Base-by-base conservation (phyloP, 257 asterid species). In the Parsonsia alboflavescens region DNA sequence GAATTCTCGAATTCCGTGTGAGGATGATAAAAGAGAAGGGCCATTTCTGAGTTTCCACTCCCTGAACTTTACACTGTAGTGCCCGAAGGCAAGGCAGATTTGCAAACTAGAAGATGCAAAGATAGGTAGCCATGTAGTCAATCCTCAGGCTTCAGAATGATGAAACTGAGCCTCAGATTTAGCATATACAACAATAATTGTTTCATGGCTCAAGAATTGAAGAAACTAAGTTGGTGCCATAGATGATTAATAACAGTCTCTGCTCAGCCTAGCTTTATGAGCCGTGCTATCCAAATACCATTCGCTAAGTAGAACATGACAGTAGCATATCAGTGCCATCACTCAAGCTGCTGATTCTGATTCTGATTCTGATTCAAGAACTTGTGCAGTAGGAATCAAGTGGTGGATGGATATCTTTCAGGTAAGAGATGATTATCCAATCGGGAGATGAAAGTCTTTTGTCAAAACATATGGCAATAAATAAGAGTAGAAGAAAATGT, bases 21-120 rank as follows among this genome's bases (percentile, higher is more conserved):
- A 21, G 64, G 78, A 79, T 54, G 76, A 74, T 8, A 80, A 73
- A 49, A 85, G 80, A 74, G 84, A 72, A 80, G 86, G 75, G 63
- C 79, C 84, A 50, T 68, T 67, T 33, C 78, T 93, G 82, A 83
- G 83, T 78, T 91, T 93, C 76, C 98, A 89, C 78, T 85, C 97
- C 46, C 83, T 93, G 56, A 93, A 87, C 75, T 93, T 91, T 78
- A 82, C 93, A 33, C 83, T 91, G 39, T 90, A 83, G 82, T 28
- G 59, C 61, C 64, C n/a, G 2, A 30, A 28, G 68, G 26, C 1
- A 6, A 0, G n/a, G 42, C 39, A n/a, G 36, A 12, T 48, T 39
- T 26, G 15, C 52, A 42, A n/a, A 62, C 21, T 6, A 13, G 2
- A 45, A 52, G 50, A 1, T 33, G 39, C 39, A 33, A 33, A 33